phyloP scores from a whole-genome alignment of 2,329 filamentous ascomycete genomes.

The Colletotrichum endophyticum region DNA sequence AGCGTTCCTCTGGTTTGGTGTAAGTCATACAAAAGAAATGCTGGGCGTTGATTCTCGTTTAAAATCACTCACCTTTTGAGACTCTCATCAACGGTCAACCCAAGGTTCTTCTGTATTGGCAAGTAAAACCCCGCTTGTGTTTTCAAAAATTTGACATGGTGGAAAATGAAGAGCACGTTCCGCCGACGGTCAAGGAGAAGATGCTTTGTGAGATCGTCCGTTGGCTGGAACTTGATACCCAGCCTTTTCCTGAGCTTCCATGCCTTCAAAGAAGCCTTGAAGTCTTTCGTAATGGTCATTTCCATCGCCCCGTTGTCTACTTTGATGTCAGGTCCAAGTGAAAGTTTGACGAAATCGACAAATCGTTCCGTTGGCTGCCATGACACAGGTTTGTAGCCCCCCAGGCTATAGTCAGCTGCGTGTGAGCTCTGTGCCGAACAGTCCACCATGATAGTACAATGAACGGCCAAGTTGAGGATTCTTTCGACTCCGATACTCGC shows the following conservation, averaged over 20 bases:
- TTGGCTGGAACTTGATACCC: not conserved
- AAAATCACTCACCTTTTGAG: not conserved
- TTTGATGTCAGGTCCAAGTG: not conserved
- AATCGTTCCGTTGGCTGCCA: too few species aligned
- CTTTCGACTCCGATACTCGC: too few species aligned
- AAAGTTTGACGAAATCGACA: not conserved
- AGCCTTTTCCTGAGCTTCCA: not conserved
- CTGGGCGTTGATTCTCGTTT: not conserved
- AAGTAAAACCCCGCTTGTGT: not conserved
- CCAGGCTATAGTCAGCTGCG: too few species aligned
- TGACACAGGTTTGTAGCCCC: fast-evolving
- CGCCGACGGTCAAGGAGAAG: not conserved
- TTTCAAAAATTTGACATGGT: not conserved
- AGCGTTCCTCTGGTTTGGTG: not conserved
- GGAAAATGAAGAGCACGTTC: not conserved
- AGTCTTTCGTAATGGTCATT: not conserved
- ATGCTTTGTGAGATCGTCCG: not conserved
- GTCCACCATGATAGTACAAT: too few species aligned
- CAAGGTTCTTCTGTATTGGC: not conserved
- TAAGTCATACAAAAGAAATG: not conserved
- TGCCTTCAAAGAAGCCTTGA: not conserved
- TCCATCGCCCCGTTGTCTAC: fast-evolving
- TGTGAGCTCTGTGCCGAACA: too few species aligned
- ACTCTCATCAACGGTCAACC: not conserved
- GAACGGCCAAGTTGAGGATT: too few species aligned